Conservation (phyloP, 768 basidiomycete species). For the Strobilomyces echinocephalus region DNA sequence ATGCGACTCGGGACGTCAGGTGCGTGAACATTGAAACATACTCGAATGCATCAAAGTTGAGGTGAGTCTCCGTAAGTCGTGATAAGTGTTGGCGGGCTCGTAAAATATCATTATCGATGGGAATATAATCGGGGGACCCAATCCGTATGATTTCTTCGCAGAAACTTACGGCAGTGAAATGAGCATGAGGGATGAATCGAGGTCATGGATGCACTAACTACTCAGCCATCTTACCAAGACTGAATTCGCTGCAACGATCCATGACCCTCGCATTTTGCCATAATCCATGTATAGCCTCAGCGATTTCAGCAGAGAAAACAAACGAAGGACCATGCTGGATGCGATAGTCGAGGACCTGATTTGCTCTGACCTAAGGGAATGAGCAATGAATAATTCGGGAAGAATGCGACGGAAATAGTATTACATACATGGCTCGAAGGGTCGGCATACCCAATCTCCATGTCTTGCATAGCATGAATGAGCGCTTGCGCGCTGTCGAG, state of each 20-base stretch:
- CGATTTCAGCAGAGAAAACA: not conserved
- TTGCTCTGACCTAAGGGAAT: not conserved
- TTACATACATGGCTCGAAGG: not conserved
- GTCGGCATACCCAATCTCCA: not conserved
- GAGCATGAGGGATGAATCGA: not conserved
- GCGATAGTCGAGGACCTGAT: not conserved
- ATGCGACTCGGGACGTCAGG: too few relatives aligned
- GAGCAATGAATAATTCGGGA: not conserved
- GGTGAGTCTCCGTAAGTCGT: not conserved
- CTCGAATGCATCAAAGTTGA: not conserved
- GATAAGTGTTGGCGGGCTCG: not conserved
- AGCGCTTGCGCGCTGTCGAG: not conserved
- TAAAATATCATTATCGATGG: not conserved
- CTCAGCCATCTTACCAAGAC: not conserved
- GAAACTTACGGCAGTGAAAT: not conserved
- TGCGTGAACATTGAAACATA: not conserved
- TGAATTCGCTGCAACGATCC: not conserved
- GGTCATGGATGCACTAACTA: not conserved
- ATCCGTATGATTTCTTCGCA: constrained; percentile 1
- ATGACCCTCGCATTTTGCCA: constrained; percentile 4
- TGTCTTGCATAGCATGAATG: not conserved
- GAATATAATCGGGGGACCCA: constrained; percentile 1
- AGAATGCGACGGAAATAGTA: not conserved
- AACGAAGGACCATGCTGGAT: not conserved
- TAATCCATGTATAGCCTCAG: not conserved